phyloP scores from a whole-genome alignment of 257 asterid genomes.

The Forsythia suspensa region DNA sequence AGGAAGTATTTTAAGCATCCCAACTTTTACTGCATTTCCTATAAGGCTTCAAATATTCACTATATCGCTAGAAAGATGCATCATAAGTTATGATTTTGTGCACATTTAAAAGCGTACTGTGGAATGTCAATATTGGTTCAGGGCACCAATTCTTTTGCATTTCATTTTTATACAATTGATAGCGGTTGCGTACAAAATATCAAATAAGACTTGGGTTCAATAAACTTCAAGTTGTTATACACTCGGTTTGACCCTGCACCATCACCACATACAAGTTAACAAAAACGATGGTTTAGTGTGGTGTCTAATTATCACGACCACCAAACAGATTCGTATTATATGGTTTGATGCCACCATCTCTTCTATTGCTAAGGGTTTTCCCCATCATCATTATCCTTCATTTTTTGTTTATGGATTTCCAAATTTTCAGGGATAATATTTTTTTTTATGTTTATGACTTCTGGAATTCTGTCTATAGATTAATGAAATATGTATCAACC shows the following conservation, averaged over 20 bases:
- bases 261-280: not conserved
- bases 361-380: not conserved
- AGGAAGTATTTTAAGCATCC: not conserved
- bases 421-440: not conserved
- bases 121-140: not conserved
- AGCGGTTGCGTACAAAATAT: not conserved
- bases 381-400: not conserved
- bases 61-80: not conserved
- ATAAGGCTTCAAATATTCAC: not conserved
- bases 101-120: not conserved
- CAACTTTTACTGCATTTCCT: not conserved
- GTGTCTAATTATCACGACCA: constrained; percentile 9
- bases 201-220: not conserved
- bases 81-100: not conserved
- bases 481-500: constrained; percentile 31
- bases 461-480: constrained; percentile 16
- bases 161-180: not conserved
- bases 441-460: constrained; percentile 15
- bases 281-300: not conserved
- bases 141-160: not conserved
- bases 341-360: not conserved
- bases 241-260: not conserved
- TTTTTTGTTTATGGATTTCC: not conserved
- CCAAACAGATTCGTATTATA: not conserved
- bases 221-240: not conserved